Conservation (phyloP, 2,329 filamentous ascomycete species). For the Talaromyces amestolkiae region DNA sequence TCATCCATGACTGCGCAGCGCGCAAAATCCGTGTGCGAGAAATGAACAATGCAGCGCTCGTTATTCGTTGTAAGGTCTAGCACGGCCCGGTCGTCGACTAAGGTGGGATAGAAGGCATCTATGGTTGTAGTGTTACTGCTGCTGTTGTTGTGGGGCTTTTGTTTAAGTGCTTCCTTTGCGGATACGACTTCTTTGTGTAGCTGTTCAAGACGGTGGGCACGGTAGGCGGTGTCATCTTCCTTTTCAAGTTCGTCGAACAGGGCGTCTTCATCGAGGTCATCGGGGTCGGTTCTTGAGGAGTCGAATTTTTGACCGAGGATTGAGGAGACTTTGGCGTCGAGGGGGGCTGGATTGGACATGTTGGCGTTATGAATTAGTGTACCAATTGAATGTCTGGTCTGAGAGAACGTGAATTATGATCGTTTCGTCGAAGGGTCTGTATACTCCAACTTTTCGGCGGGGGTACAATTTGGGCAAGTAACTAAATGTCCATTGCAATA, state of each 20-base stretch:
- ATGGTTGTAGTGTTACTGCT: conserved; percentile 18
- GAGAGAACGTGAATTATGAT: background rate
- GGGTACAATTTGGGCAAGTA: background rate
- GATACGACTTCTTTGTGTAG: conserved; percentile 57
- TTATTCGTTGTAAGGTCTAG: conserved; percentile 61
- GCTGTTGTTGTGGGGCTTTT: conserved; percentile 23
- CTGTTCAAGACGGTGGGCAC: conserved; percentile 58
- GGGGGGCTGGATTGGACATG: conserved; percentile 9
- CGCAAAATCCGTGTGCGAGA: conserved; percentile 63
- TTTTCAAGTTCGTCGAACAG: conserved; percentile 57
- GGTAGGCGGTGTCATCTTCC: conserved; percentile 55
- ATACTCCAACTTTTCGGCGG: conserved; percentile 6
- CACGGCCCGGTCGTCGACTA: conserved; percentile 54
- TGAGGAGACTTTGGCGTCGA: conserved; percentile 19
- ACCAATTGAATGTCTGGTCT: background rate
- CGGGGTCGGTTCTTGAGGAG: conserved; percentile 28
- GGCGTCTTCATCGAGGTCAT: conserved; percentile 58
- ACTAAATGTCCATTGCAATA: background rate
- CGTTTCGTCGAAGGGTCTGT: background rate
- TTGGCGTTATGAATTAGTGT: background rate
- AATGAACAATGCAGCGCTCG: conserved; percentile 60
- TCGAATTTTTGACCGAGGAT: conserved; percentile 31
- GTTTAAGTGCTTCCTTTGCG: conserved; percentile 46
- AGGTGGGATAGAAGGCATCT: conserved; percentile 35
- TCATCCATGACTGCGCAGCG: conserved; percentile 62